Evolutionary conservation across 2,329 filamentous ascomycete species (phyloP).

Genomic region (Penicillium sp.): DNA sequence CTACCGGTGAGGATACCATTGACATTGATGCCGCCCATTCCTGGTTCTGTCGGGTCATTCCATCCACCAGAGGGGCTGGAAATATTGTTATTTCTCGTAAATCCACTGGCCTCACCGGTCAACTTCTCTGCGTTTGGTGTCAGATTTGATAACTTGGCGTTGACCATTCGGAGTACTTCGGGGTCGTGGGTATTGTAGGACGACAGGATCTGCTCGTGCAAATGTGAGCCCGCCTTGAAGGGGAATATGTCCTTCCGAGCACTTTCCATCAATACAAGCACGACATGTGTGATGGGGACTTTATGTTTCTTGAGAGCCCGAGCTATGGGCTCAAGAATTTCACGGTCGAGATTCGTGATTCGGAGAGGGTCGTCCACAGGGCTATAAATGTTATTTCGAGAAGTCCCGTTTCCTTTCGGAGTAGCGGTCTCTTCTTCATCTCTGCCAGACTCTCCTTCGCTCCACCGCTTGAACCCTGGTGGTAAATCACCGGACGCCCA

Average conservation of each 20-base stretch:
- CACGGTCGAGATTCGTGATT: slow-evolving; percentile 26
- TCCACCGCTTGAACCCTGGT: slow-evolving; percentile 24
- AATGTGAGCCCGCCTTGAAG: slow-evolving; percentile 21
- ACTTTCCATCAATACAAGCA: slow-evolving; percentile 28
- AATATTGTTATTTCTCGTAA: slow-evolving; percentile 1
- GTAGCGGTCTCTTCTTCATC: not conserved
- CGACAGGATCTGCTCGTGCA: slow-evolving; percentile 22
- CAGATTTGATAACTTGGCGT: slow-evolving; percentile 19
- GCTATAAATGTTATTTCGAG: slow-evolving; percentile 18
- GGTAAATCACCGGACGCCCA: slow-evolving; percentile 23
- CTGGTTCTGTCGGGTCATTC: slow-evolving; percentile 17
- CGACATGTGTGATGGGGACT: slow-evolving; percentile 25
- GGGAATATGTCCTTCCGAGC: slow-evolving; percentile 28
- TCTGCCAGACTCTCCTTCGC: not conserved
- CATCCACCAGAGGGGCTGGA: slow-evolving; percentile 12
- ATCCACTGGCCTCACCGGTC: slow-evolving; percentile 22
- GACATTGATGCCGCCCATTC: slow-evolving; percentile 27
- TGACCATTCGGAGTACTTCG: slow-evolving; percentile 10
- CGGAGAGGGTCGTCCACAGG: slow-evolving; percentile 25
- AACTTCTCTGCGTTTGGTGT: slow-evolving; percentile 26
- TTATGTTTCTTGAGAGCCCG: slow-evolving; percentile 18
- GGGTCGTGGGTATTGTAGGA: slow-evolving; percentile 16
- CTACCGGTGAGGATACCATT: slow-evolving; percentile 25
- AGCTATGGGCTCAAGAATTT: slow-evolving; percentile 20
- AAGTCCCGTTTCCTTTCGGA: not conserved